Evolutionary conservation across 345 rosid genomes (phyloP).

Genomic region (Corchorus capsularis): DNA sequence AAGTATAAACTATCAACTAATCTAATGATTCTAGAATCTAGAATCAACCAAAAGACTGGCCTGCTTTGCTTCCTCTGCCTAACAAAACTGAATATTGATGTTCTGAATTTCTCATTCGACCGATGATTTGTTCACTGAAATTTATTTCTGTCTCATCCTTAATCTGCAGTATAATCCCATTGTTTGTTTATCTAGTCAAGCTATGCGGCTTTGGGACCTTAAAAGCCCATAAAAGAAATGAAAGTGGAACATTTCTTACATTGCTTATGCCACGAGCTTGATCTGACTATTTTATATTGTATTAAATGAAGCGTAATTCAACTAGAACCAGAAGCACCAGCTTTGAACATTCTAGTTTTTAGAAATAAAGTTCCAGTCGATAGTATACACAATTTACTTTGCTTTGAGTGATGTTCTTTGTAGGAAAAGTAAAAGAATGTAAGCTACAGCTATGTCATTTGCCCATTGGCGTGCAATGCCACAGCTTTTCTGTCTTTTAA

Average conservation of each 20-base stretch:
- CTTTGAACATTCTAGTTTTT: background rate
- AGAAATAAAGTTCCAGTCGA: too few relatives aligned
- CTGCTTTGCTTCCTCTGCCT: background rate
- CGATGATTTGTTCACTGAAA: too few relatives aligned
- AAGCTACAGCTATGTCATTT: too few relatives aligned
- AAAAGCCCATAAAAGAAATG: background rate
- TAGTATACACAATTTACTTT: too few relatives aligned
- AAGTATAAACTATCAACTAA: too few relatives aligned
- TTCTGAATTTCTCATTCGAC: too few relatives aligned
- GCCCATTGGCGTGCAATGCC: too few relatives aligned
- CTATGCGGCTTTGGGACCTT: background rate
- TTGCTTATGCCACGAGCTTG: background rate
- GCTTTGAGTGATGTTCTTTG: too few relatives aligned
- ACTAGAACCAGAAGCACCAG: background rate
- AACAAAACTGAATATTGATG: background rate
- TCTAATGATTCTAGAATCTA: background rate
- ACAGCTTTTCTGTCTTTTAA: too few relatives aligned
- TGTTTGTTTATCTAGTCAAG: background rate
- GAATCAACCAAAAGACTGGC: background rate
- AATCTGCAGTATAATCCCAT: background rate
- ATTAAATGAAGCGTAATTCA: background rate
- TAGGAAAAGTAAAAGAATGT: too few relatives aligned
- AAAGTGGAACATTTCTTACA: background rate
- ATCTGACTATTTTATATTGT: background rate
- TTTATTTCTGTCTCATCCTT: background rate